A percentile compares a stretch with the other conserved stretches of the same genome.
phyloP scores from a whole-genome alignment of 129 eudicot genomes.

The Mikania micrantha region DNA sequence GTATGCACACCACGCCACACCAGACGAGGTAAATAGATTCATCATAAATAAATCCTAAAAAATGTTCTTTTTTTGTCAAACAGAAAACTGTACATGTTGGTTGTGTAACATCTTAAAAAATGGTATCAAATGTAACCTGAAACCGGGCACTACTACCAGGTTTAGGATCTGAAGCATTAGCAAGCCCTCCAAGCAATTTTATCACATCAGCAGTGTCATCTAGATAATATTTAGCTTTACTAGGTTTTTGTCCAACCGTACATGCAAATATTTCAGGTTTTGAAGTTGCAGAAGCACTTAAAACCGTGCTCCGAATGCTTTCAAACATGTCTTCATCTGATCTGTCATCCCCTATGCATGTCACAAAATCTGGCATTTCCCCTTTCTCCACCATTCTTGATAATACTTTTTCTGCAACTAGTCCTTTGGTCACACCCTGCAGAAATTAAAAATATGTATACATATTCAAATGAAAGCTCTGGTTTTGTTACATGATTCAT shows the following conservation, averaged over 20 bases:
- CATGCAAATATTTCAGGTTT: constrained; percentile 59
- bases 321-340: constrained; percentile 42
- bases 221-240: constrained; percentile 80
- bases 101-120: constrained; percentile 19
- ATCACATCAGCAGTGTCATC: constrained; percentile 73
- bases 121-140: constrained; percentile 51
- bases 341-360: constrained; percentile 68
- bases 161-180: constrained; percentile 57
- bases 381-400: constrained; percentile 28
- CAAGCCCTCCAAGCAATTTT: constrained; percentile 57
- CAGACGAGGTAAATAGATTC: constrained; percentile 21
- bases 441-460: not conserved
- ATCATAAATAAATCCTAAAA: constrained; percentile 19
- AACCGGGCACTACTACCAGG: constrained; percentile 38
- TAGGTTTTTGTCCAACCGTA: constrained; percentile 83
- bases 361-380: constrained; percentile 47
- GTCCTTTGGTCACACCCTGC: constrained; percentile 37
- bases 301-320: constrained; percentile 22
- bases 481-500: not conserved
- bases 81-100: constrained; percentile 29
- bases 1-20: constrained; percentile 32
- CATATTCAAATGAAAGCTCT: no score
- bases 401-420: constrained; percentile 24
- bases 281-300: constrained; percentile 4
- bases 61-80: not conserved